Conservation (phyloP, 305 asterid species). For the Fraxinus sp. region DNA sequence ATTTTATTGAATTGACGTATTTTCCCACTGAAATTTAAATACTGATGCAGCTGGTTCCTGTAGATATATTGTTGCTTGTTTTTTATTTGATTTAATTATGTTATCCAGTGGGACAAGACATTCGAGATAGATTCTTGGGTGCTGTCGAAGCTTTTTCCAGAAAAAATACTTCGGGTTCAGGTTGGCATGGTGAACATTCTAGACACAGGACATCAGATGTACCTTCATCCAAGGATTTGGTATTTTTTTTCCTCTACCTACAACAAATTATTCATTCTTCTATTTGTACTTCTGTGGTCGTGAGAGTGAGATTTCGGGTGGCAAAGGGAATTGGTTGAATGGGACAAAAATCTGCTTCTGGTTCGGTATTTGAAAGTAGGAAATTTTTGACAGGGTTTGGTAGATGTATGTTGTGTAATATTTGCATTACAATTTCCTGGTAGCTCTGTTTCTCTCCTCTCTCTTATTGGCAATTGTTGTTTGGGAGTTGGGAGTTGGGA, state of each 20-base stretch:
- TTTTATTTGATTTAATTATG: slow-evolving; percentile 19
- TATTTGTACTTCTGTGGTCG: neutral
- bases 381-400: neutral
- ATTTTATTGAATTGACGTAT: neutral
- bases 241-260: slow-evolving; percentile 27
- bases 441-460: neutral
- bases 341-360: neutral
- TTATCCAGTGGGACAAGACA: slow-evolving; percentile 63
- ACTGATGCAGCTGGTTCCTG: slow-evolving; percentile 4
- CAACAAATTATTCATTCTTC: neutral
- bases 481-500: neutral
- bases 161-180: slow-evolving; percentile 56
- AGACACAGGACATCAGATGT: slow-evolving; percentile 65
- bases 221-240: slow-evolving; percentile 92
- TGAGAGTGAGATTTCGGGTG: neutral
- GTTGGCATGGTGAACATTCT: slow-evolving; percentile 64
- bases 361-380: neutral
- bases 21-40: neutral
- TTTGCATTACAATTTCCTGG: neutral
- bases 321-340: neutral
- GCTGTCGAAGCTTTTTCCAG: slow-evolving; percentile 89
- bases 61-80: slow-evolving; percentile 13
- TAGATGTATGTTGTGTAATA: neutral
- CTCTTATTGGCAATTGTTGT: neutral
- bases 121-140: slow-evolving; percentile 80